These are phyloP conservation scores for Kalaharituber pfeilii DNA, from an alignment of 2,329 filamentous ascomycete species.

Conservation along the genomic window DNA sequence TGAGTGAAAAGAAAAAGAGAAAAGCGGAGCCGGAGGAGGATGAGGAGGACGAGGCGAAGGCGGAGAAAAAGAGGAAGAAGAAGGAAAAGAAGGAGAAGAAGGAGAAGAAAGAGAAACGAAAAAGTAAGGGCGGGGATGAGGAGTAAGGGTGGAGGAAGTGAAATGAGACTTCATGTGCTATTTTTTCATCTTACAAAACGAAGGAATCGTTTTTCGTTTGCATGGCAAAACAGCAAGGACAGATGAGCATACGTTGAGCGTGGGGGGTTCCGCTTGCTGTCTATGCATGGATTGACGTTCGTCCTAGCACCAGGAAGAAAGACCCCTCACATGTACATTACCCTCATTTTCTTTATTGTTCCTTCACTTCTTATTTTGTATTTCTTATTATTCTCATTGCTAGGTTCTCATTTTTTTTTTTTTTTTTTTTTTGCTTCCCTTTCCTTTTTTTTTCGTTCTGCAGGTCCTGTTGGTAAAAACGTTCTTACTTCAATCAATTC, in stretches of 20 bases:
- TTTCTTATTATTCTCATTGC: neutral
- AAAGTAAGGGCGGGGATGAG: constrained; percentile 36
- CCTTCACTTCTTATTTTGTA: neutral
- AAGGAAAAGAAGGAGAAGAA: constrained; percentile 70
- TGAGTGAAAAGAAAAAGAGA: constrained; percentile 36
- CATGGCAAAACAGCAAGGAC: too few species aligned
- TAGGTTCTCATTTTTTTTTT: neutral
- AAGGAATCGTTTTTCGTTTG: too few species aligned
- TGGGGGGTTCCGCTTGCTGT: too few species aligned
- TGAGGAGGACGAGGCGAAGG: constrained; percentile 39
- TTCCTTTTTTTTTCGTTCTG: neutral
- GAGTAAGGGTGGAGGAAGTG: constrained; percentile 2
- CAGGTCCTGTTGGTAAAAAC: neutral
- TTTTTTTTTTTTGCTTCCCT: neutral
- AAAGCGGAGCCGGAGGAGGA: constrained; percentile 35
- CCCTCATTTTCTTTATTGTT: too few species aligned
- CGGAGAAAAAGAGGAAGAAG: constrained; percentile 49
- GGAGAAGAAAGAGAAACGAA: constrained; percentile 49
- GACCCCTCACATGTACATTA: too few species aligned
- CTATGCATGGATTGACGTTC: too few species aligned
- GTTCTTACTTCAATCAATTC: too few species aligned
- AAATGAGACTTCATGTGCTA: too few species aligned
- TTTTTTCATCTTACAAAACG: too few species aligned
- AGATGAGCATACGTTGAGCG: too few species aligned
- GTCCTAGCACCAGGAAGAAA: too few species aligned